A percentile compares a stretch with the other conserved stretches of the same genome.
These are phyloP conservation scores for Alternaria ethzedia DNA, from an alignment of 2,329 filamentous ascomycete genomes.

Conservation along the genomic window DNA sequence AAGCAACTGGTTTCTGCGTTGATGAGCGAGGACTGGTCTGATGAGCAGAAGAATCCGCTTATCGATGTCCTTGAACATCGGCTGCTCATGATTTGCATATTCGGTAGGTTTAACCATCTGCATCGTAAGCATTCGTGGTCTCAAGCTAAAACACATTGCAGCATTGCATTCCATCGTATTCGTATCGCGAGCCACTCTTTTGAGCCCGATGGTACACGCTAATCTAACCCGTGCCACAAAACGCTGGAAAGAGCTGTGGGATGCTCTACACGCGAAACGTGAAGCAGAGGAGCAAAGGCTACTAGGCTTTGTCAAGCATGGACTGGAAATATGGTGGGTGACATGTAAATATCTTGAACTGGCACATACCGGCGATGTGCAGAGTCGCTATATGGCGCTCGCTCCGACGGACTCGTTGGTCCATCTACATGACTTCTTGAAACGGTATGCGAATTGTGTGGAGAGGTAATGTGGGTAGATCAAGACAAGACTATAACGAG, in stretches of 20 bases:
- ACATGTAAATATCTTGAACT: constrained; percentile 14
- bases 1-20: constrained; percentile 1
- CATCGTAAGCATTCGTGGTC: background rate
- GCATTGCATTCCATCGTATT: background rate
- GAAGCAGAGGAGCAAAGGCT: background rate
- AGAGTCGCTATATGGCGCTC: constrained; percentile 7
- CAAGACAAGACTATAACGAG: too few relatives aligned
- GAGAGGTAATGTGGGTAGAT: background rate
- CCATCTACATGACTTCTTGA: constrained; percentile 13
- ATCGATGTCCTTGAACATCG: background rate
- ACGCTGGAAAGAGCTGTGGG: constrained; percentile 25
- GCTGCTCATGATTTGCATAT: constrained; percentile 13
- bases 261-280: background rate
- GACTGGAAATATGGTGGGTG: constrained; percentile 23
- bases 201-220: background rate
- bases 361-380: background rate
- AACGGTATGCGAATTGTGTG: background rate
- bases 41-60: background rate
- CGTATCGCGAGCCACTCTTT: background rate
- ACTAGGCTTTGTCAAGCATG: constrained; percentile 20
- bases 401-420: constrained; percentile 13
- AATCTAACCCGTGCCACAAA: constrained; percentile 12
- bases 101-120: constrained; percentile 9
- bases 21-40: background rate
- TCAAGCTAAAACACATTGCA: background rate